Evolutionary conservation across 208 protist species (phyloP), one percentile per base, ranked within the genome.

Genomic region (Naegleria fowleri): DNA sequence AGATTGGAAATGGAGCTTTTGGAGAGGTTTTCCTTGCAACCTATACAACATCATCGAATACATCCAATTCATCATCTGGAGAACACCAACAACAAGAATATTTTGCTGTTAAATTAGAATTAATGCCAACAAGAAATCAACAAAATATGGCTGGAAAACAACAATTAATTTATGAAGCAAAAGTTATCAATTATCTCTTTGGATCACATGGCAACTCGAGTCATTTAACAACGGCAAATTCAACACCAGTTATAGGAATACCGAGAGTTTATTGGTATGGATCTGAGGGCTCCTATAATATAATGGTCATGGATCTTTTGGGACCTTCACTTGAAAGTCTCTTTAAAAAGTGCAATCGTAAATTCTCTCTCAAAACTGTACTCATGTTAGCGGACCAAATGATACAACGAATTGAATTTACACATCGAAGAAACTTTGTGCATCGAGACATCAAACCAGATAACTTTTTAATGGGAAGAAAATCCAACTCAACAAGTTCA

Each of bases 221-320:
- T 19, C 11, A 29, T 67, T 29, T 29, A 29, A 67, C 11, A 15
- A 67, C 19, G 3, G 22, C 22, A 33, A 25, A 19, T 36, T 13
- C 13, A 79, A 29, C 16, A 79, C 29, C 29, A 79, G 93, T 93
- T 43, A 95, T 98, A 11, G 99, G 99, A 43, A 97, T 99, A 40
- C 98, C 98, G 0, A 92, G 95, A 40, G 94, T 99, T 0, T 96
- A 96, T 92, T 99, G 97, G 93, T 99, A 95, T 93, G 98, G 98
- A 1, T 83, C 95, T 6, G 97, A 98, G 55, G 98, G 97, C 0
- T 97, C 99, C 59, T 99, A 99, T 93, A 99, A 99, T 90, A 98
- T 99, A 19, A 87, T 87, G 90, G 85, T 98, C 76, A 98, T 98
- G 41, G 96, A 98, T 86, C 94, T 98, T 76, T 95, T 98, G 41